Conservation (phyloP, 78 protist species). For the slime mould (Dictyostelium discoideum) region DNA sequence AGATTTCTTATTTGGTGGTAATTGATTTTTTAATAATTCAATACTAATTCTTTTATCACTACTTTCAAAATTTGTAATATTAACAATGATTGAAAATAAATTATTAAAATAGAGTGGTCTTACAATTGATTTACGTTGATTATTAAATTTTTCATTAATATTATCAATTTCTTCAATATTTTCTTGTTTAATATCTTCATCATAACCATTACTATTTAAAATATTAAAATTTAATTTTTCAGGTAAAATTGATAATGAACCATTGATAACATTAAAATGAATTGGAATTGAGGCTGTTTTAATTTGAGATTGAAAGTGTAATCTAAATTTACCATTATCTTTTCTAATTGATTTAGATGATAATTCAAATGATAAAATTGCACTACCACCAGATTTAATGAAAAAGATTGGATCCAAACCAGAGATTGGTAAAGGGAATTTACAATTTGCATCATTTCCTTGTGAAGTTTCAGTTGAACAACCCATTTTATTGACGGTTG, state of each 20-base stretch:
- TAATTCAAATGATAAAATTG: not conserved
- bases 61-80: constrained; percentile 7
- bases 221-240: not conserved
- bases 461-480: not conserved
- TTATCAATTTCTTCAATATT: not conserved
- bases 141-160: not conserved
- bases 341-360: not conserved
- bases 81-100: not conserved
- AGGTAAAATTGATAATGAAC: not conserved
- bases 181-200: not conserved
- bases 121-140: not conserved
- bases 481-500: not conserved
- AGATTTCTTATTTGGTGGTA: constrained; percentile 6
- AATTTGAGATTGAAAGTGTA: not conserved
- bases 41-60: not conserved
- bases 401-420: not conserved
- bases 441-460: not conserved
- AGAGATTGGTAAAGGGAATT: not conserved
- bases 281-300: not conserved
- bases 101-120: constrained; percentile 17
- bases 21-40: not conserved
- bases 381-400: not conserved
- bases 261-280: not conserved
- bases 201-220: not conserved
- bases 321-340: not conserved